phyloP scores from a whole-genome alignment of 2,329 filamentous ascomycete genomes.

The Didymella pomorum region DNA sequence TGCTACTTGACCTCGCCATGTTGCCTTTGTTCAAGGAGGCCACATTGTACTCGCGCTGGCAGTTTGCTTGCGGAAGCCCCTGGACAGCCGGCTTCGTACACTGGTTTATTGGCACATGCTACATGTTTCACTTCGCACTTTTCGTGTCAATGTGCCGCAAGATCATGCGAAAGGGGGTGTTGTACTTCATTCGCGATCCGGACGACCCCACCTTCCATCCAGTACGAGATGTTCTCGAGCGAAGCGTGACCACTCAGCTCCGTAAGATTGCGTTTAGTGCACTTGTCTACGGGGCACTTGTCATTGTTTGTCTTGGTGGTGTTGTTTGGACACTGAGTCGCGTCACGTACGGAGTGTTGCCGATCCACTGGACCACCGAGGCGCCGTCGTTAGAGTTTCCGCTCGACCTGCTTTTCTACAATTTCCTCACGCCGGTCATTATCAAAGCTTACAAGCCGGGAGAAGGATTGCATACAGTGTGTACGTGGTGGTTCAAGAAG shows the following conservation, averaged over 20 bases:
- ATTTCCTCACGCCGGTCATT: slow-evolving; percentile 90
- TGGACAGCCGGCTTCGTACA: slow-evolving; percentile 94
- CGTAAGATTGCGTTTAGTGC: slow-evolving; percentile 97
- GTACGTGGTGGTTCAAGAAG: slow-evolving; percentile 93
- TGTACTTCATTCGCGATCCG: slow-evolving; percentile 98
- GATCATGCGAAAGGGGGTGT: slow-evolving; percentile 91
- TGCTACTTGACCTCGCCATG: slow-evolving; percentile 86
- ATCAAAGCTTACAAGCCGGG: slow-evolving; percentile 86
- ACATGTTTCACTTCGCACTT: slow-evolving; percentile 99
- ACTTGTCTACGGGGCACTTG: slow-evolving; percentile 90
- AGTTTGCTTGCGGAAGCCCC: slow-evolving; percentile 80
- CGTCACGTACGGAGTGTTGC: slow-evolving; percentile 74
- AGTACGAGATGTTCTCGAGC: slow-evolving; percentile 93
- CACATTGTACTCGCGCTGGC: slow-evolving; percentile 76
- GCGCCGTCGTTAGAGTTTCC: slow-evolving; percentile 94
- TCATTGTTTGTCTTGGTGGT: slow-evolving; percentile 91
- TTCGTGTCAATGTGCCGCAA: slow-evolving; percentile 99
- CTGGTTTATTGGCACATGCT: slow-evolving; percentile 98
- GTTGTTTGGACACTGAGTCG: slow-evolving; percentile 91
- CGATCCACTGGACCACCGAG: slow-evolving; percentile 92
- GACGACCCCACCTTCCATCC: slow-evolving; percentile 99
- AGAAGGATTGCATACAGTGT: slow-evolving; percentile 83
- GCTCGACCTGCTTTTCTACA: slow-evolving; percentile 93
- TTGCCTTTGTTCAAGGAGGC: slow-evolving; percentile 87
- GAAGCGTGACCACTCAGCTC: slow-evolving; percentile 89